Evolutionary conservation across 148 eudicot species (phyloP).

Genomic region (Tetragonia tetragonoides): DNA sequence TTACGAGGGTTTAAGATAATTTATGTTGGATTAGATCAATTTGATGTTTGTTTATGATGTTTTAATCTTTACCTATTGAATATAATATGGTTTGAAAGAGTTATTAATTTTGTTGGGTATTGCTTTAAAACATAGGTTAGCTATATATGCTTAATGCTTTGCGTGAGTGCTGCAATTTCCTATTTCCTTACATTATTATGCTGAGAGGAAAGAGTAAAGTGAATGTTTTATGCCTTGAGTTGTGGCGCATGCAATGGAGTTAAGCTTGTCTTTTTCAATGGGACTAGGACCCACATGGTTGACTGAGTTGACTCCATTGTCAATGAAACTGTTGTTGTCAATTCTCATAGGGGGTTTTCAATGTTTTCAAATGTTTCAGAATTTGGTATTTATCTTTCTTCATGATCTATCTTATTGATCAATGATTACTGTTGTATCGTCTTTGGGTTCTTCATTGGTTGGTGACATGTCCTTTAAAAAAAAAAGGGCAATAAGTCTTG

Average conservation of each 20-base stretch:
- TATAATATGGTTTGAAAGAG: not conserved
- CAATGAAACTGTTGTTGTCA: not conserved
- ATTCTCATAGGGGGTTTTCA: not conserved
- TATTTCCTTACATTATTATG: not conserved
- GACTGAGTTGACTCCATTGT: not conserved
- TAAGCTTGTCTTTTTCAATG: not conserved
- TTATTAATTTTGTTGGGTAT: not conserved
- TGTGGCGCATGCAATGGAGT: not conserved
- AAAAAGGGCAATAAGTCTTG: no score
- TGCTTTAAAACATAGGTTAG: constrained; percentile 1
- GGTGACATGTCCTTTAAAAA: no score
- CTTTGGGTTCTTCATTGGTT: no score
- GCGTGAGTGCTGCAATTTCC: constrained; percentile 1
- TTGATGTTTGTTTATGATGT: no score
- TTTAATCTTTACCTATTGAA: not conserved
- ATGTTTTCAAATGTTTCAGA: not conserved
- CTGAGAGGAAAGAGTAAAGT: not conserved
- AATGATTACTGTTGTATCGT: not conserved
- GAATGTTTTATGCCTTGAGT: not conserved
- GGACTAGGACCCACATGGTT: not conserved
- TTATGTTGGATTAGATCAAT: no score
- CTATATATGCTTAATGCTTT: not conserved
- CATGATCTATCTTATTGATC: not conserved
- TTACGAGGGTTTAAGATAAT: no score
- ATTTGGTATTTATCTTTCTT: no score